phyloP scores from a whole-genome alignment of 306 rosid species.

The Quercus cerris region DNA sequence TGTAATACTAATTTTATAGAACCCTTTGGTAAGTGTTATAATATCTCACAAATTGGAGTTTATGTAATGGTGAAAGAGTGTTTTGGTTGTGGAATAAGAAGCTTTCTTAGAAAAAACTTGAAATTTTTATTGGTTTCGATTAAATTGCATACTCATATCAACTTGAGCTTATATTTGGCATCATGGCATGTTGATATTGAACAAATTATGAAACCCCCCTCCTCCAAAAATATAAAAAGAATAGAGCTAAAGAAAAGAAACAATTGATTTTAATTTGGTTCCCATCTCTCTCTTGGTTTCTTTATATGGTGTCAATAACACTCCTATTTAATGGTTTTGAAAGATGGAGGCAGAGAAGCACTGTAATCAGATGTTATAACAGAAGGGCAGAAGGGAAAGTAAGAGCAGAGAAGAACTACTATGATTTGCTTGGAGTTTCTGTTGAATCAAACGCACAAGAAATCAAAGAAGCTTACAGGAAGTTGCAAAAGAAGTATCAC shows the following conservation, averaged over 20 bases:
- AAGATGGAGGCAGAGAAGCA: conserved; percentile 40
- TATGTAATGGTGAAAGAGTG: no score
- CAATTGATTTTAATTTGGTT: background rate
- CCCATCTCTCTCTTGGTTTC: background rate
- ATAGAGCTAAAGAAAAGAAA: no score
- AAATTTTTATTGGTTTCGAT: background rate
- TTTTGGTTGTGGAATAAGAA: no score
- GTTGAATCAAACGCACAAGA: conserved; percentile 45
- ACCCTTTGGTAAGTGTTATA: no score
- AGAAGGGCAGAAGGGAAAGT: conserved; percentile 23
- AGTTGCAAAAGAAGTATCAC: conserved; percentile 72
- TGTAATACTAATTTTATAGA: no score
- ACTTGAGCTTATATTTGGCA: no score
- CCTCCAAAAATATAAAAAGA: no score
- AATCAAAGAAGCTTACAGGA: conserved; percentile 73
- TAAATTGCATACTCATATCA: no score
- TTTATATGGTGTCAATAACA: background rate
- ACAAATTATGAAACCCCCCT: no score
- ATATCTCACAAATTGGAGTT: no score
- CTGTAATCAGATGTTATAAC: conserved; percentile 44
- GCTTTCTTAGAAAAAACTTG: background rate
- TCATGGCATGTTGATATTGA: no score
- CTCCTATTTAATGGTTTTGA: background rate
- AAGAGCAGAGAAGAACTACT: conserved; percentile 40
- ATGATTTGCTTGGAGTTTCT: conserved; percentile 71